Evolutionary conservation across 192 early-diverging fungal genomes (phyloP).

Genomic region (Backusella mclennaniae): DNA sequence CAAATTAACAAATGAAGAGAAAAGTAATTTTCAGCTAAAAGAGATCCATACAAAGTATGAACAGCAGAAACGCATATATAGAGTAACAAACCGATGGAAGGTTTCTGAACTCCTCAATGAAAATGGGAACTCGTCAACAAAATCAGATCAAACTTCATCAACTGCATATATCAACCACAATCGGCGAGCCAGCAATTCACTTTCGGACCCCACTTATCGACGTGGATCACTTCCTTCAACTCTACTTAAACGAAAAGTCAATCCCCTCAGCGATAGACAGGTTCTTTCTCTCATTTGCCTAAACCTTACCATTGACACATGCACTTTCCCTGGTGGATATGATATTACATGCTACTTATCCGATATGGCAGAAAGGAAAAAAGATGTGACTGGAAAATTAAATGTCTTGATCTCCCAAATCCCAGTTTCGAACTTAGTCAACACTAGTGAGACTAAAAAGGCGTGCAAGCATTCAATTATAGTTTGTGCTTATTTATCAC

Average conservation of each 20-base stretch:
- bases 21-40: not conserved
- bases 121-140: not conserved
- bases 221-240: constrained; percentile 4
- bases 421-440: constrained; percentile 15
- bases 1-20: constrained; percentile 4
- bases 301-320: not conserved
- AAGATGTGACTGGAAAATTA: constrained; percentile 16
- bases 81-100: not conserved
- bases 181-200: not conserved
- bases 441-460: constrained; percentile 8
- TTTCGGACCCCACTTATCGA: not conserved
- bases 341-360: not conserved
- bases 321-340: not conserved
- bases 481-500: not conserved
- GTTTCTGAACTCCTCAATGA: not conserved
- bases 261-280: not conserved
- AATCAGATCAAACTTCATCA: not conserved
- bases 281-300: not conserved
- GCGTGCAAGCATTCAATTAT: constrained; percentile 14
- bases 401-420: constrained; percentile 17
- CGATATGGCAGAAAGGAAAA: constrained; percentile 10
- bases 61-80: not conserved
- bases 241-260: not conserved
- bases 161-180: not conserved
- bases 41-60: not conserved